Base-by-base conservation (phyloP, 2,329 filamentous ascomycete species). In the Exophiala alcalophila region DNA sequence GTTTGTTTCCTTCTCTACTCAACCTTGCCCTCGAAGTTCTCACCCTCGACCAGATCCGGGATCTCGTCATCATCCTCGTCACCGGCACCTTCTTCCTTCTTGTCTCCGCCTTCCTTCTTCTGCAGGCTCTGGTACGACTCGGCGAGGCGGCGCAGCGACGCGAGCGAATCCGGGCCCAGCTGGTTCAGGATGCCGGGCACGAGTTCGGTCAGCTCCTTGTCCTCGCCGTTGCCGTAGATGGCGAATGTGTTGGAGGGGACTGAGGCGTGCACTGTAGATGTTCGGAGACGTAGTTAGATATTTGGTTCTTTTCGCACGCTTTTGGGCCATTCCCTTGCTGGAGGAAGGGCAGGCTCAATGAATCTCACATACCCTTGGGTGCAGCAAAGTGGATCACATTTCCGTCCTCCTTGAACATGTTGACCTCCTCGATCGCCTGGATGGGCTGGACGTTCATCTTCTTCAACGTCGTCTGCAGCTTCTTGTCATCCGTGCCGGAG, bases 361-460 rank as follows among this genome's bases (percentile, higher is more conserved):
- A 6, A 14, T 24, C 14, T 6, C 23, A 76, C 80, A 65, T 74
- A 97, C 92, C 92, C 80, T 96, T 96, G 61, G 92, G 92, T 65
- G 87, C 87, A 62, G 88, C 85, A 70, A 98, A 98, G 81, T 98
- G 92, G 66, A 98, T 97, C 71, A 98, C 92, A 72, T 98, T 98
- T 71, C 92, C 92, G 69, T 98, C 92, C 68, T 86, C 85, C 86
- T 98, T 98, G 84, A 98, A 98, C 92, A 98, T 98, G 84, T 98
- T 98, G 70, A 98, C 92, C 79, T 98, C 92, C 83, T 98, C 92
- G 63, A 98, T 98, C 58, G 86, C 88, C 78, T 94, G 90, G 73
- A 98, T 97, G 64, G 92, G 92, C 81, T 98, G 92, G 48, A 94
- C 91, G 74, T 97, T 97, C 71, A 98, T 83, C 85, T 98, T 98